Evolutionary conservation across 2,329 filamentous ascomycete genomes (phyloP), one percentile per base, ranked within the genome.

Genomic region (Raffaelea ambrosiae): DNA sequence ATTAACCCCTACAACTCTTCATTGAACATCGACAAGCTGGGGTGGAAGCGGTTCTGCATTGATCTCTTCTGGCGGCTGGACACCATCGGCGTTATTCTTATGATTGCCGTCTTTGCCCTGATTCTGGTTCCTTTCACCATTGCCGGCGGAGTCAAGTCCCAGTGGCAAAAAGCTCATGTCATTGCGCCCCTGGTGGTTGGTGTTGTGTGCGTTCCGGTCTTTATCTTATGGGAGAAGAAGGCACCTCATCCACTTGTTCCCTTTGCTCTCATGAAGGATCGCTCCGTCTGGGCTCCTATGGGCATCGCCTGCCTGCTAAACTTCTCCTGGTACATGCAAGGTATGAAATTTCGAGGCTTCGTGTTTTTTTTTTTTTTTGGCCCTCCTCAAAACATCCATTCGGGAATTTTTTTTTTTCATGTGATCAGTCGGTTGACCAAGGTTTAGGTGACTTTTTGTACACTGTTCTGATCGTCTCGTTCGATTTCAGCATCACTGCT

Each of bases 401-500:
- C n/a, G n/a, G n/a, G n/a, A n/a, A n/a, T n/a, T n/a, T n/a, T n/a
- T n/a, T n/a, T n/a, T n/a, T n/a, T n/a, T n/a, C n/a, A n/a, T n/a
- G n/a, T n/a, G n/a, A n/a, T n/a, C n/a, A n/a, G n/a, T n/a, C n/a
- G n/a, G n/a, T n/a, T n/a, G n/a, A n/a, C n/a, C n/a, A n/a, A n/a
- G n/a, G n/a, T n/a, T n/a, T n/a, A n/a, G 77, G 74, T 20, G 76
- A 83, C 57, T 84, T 76, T 59, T 69, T 85, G 3, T 84, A 74
- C 63, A 81, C 80, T 0, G 73, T 84, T 2, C 71, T 84, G 1
- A 59, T 74, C 11, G 76, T 84, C 18, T 73, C 71, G 33, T 84
- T 84, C 55, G 69, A 81, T 59, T 79, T 83, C 52, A 73, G 69
- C 44, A 60, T 77, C 53, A 67, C 65, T 44, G 67, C 66, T 9